Evolutionary conservation across 192 early-diverging fungal genomes (phyloP).

Genomic region (Cetraspora pellucida): DNA sequence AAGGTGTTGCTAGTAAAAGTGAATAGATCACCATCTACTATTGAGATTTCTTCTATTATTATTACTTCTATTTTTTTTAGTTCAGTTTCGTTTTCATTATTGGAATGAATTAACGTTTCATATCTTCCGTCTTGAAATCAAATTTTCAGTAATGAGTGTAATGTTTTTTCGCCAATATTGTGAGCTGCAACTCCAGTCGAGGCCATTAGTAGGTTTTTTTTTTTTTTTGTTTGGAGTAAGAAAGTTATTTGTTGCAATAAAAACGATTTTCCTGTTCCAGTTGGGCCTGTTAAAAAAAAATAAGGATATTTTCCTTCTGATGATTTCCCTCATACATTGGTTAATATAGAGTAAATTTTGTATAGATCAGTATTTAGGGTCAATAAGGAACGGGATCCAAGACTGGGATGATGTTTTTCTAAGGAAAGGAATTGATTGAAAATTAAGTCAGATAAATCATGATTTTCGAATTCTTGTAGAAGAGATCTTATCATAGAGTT

Average conservation of each 20-base stretch:
- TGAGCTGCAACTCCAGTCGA: constrained; percentile 2
- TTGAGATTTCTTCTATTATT: constrained; percentile 20
- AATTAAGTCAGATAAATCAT: too few relatives aligned
- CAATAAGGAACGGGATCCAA: too few relatives aligned
- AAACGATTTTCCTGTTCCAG: constrained; percentile 12
- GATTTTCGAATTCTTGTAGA: too few relatives aligned
- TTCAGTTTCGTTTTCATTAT: background rate
- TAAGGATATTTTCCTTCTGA: background rate
- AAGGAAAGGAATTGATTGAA: too few relatives aligned
- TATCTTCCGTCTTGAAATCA: background rate
- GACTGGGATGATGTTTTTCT: too few relatives aligned
- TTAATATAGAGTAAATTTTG: too few relatives aligned
- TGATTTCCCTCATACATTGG: too few relatives aligned
- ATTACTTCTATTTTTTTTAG: background rate
- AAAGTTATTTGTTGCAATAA: background rate
- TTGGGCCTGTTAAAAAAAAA: background rate
- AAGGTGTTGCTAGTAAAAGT: background rate
- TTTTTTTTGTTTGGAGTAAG: background rate
- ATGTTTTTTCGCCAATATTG: constrained; percentile 4
- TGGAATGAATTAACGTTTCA: background rate
- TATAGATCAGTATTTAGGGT: too few relatives aligned
- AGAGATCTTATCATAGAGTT: too few relatives aligned
- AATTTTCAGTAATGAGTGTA: constrained; percentile 4
- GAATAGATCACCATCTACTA: background rate
- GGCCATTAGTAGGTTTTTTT: constrained; percentile 1